Evolutionary conservation across 345 rosid species (phyloP), one percentile per base, ranked within the genome.

Genomic region (Toxicodendron radicans): DNA sequence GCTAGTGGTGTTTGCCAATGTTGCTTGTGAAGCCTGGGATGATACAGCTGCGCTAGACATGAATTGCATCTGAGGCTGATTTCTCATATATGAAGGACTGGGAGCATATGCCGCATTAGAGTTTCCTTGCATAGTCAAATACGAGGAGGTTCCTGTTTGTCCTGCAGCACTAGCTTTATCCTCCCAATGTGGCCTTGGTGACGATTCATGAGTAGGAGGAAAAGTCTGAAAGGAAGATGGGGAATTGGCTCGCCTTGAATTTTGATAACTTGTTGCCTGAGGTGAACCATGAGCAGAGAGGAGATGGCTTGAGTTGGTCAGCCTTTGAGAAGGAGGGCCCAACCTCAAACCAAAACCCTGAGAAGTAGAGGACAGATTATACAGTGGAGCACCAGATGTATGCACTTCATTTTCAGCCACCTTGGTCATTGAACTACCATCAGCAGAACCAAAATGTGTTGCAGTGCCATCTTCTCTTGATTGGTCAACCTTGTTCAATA

Each of bases 341-440:
- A 87, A 81, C 71, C 75, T 82, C 69, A 87, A 83, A 24, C 85
- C 82, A 80, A 83, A 83, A 58, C 85, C 91, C 69, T 85, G 85
- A 75, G 87, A 82, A 60, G 73, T 43, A 59, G 85, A 57, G 61
- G 86, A 73, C 43, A 73, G 85, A 61, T 74, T 75, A 38, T 72
- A 76, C 21, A 23, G 13, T 58, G 68, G 81, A 78, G 61, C 66
- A 58, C 52, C 11, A 68, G 73, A 69, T 32, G 68, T 63, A 57
- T 52, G 71, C 59, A 23, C 54, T 45, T 66, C 82, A 14, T 68
- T 45, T 51, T 75, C 73, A 27, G 73, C 72, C 56, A 64, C 49
- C 59, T 72, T 66, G 30, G 74, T 5, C 70, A 75, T 59, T 69
- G 77, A 9, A 72, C 53, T 65, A 56, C 52, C 2, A 18, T 73